phyloP scores from a whole-genome alignment of 2,329 filamentous ascomycete genomes.

The Cadophora sp. region DNA sequence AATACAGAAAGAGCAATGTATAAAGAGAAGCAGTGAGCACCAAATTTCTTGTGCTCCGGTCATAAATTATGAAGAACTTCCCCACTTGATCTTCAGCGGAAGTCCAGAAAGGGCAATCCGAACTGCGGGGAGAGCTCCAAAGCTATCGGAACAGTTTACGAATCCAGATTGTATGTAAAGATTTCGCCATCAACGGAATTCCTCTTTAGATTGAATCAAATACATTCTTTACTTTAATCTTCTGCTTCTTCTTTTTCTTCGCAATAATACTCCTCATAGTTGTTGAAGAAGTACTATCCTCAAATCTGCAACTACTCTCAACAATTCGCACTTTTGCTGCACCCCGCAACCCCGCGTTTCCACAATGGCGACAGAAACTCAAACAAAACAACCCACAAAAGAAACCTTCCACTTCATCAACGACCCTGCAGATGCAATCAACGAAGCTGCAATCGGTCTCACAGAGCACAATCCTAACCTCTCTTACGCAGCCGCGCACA shows the following conservation, averaged over 20 bases:
- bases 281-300: background rate
- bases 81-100: constrained; percentile 18
- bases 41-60: constrained; percentile 4
- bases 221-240: background rate
- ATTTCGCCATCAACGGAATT: background rate
- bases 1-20: background rate
- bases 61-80: constrained; percentile 9
- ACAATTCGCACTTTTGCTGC: background rate
- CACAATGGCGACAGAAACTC: constrained; percentile 33
- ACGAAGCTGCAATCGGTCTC: constrained; percentile 38
- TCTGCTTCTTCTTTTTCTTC: too few species aligned
- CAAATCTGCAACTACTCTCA: background rate
- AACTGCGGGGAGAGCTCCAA: constrained; percentile 29
- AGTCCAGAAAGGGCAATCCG: constrained; percentile 31
- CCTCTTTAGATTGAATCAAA: background rate
- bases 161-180: background rate
- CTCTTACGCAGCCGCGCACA: constrained; percentile 36
- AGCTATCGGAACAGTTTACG: background rate
- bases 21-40: background rate
- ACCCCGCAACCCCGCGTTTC: constrained; percentile 32
- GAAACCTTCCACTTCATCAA: constrained; percentile 42
- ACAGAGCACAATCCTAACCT: constrained; percentile 38
- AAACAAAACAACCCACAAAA: constrained; percentile 30
- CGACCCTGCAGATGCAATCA: constrained; percentile 37
- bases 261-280: background rate